These are phyloP conservation scores for Phytopythium chamaehyphon DNA, from an alignment of 352 stramenopile species.

Conservation along the genomic window DNA sequence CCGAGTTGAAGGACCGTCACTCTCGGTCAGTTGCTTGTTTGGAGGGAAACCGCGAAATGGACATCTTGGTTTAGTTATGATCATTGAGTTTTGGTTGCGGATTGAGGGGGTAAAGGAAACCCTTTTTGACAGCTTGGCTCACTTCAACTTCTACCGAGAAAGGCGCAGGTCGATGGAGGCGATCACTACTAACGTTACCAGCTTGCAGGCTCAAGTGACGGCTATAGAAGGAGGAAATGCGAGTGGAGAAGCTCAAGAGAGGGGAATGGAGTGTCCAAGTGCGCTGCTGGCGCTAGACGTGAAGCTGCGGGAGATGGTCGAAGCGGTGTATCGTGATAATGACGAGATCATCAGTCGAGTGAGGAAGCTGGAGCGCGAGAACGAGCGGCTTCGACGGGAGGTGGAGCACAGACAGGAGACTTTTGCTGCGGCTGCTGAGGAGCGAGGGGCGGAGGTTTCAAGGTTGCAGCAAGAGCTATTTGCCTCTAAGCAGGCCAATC, in stretches of 20 bases:
- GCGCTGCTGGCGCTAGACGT: conserved; percentile 17
- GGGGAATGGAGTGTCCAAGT: not conserved
- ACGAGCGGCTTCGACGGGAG: not conserved
- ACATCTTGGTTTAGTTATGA: not conserved
- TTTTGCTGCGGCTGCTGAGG: conserved; percentile 5
- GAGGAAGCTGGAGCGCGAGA: conserved; percentile 5
- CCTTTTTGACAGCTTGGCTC: not conserved
- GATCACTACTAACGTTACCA: no score
- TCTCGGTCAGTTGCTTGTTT: not conserved
- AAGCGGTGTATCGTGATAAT: conserved; percentile 16
- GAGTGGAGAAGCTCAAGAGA: no score
- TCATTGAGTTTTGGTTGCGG: not conserved
- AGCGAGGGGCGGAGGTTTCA: conserved; percentile 2
- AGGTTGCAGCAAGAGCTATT: conserved; percentile 1
- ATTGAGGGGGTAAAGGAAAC: not conserved
- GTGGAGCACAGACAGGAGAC: not conserved
- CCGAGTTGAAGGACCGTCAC: conserved; percentile 3
- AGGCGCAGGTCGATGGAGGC: no score
- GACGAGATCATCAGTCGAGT: conserved; percentile 4
- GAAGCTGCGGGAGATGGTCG: conserved; percentile 19
- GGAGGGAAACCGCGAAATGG: not conserved
- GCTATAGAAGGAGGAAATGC: no score
- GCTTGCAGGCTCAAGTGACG: no score
- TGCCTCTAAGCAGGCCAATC: not conserved
- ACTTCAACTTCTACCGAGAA: conserved; percentile 3